Conservation (phyloP, 768 basidiomycete genomes). For the Cyathus striatus region DNA sequence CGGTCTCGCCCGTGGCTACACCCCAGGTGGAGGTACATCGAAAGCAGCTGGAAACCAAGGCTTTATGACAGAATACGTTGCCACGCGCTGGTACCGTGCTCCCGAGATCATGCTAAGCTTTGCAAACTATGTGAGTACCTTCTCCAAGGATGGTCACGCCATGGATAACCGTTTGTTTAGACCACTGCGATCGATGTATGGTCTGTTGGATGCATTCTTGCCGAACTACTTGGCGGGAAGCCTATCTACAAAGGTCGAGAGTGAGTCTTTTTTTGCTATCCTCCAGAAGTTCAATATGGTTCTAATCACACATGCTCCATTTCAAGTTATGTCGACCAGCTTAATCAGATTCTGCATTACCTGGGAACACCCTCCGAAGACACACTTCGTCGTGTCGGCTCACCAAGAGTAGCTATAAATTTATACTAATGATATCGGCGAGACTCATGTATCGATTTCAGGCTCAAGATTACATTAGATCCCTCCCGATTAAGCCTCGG, state of each 20-base stretch:
- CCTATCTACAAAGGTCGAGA: slow-evolving; percentile 97
- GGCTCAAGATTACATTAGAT: slow-evolving; percentile 98
- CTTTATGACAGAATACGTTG: slow-evolving; percentile 99
- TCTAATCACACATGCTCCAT: too few relatives aligned
- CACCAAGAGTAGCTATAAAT: slow-evolving; percentile 66
- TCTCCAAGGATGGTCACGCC: background rate
- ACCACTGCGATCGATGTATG: slow-evolving; percentile 92
- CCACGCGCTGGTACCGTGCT: slow-evolving; percentile 98
- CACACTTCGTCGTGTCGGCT: slow-evolving; percentile 92
- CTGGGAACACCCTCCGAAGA: slow-evolving; percentile 98
- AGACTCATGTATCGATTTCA: slow-evolving; percentile 17
- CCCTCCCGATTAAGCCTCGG: slow-evolving; percentile 93
- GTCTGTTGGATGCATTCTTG: slow-evolving; percentile 94
- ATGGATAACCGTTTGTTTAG: slow-evolving; percentile 28
- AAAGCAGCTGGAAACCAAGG: slow-evolving; percentile 79
- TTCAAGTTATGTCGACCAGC: slow-evolving; percentile 90
- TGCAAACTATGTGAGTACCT: slow-evolving; percentile 75
- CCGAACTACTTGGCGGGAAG: slow-evolving; percentile 88
- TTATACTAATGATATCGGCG: background rate
- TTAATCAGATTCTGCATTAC: slow-evolving; percentile 96
- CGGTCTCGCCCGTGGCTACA: slow-evolving; percentile 92
- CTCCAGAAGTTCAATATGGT: background rate
- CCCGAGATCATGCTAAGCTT: slow-evolving; percentile 99
- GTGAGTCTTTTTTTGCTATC: slow-evolving; percentile 38
- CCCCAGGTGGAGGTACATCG: slow-evolving; percentile 72